Conservation (phyloP, 768 basidiomycete species). For the Crassisporium funariophilum region DNA sequence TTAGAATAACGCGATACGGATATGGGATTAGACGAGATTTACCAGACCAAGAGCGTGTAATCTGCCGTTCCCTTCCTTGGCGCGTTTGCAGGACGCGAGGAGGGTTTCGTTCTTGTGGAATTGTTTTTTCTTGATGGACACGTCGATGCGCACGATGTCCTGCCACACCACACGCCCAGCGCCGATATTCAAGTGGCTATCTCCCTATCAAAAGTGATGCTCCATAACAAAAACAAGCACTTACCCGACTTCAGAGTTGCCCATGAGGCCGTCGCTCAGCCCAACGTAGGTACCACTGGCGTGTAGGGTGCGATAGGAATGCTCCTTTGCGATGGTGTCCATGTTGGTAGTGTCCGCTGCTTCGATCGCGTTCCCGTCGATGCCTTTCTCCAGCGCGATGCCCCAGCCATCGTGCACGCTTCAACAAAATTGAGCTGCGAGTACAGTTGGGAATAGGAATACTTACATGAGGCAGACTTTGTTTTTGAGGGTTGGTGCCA, state of each 20-base stretch:
- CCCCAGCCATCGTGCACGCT: conserved; percentile 99
- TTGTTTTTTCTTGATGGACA: conserved; percentile 83
- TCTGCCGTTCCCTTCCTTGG: conserved; percentile 81
- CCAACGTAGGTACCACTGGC: conserved; percentile 95
- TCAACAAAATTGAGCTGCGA: background rate
- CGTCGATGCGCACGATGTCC: conserved; percentile 95
- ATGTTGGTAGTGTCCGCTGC: conserved; percentile 85
- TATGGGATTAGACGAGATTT: conserved; percentile 23
- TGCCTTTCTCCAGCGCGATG: conserved; percentile 63
- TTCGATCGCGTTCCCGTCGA: conserved; percentile 87
- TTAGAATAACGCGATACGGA: conserved; percentile 1
- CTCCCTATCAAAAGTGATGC: conserved; percentile 1
- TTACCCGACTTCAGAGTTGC: conserved; percentile 96
- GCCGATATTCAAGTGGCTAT: conserved; percentile 92
- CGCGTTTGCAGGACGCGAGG: conserved; percentile 70
- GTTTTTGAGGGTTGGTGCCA: conserved; percentile 61
- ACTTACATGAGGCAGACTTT: conserved; percentile 90
- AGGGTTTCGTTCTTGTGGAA: conserved; percentile 82
- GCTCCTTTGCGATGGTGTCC: conserved; percentile 80
- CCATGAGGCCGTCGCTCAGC: conserved; percentile 93
- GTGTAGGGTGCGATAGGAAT: conserved; percentile 69
- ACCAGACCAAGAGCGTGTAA: conserved; percentile 90
- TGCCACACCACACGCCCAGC: conserved; percentile 97
- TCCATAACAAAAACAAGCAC: conserved; percentile 26
- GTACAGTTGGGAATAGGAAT: background rate